These are phyloP conservation scores for Pichia paraexigua DNA, from an alignment of 805 yeast species.

Conservation along the genomic window DNA sequence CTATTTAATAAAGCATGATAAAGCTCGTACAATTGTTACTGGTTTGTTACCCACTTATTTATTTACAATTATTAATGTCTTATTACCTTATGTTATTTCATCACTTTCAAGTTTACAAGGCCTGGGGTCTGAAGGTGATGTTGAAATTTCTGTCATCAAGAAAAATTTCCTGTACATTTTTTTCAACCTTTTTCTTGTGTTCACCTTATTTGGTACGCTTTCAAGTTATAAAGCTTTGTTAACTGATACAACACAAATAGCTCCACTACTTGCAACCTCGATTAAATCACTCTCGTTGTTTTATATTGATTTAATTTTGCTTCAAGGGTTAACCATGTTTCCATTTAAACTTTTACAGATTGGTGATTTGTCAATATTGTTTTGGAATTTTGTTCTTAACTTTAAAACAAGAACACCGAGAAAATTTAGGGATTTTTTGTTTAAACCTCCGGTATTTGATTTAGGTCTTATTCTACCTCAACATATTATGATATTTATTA, in stretches of 20 bases:
- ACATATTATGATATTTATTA: constrained; percentile 50
- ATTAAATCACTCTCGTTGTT: constrained; percentile 45
- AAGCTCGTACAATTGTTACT: constrained; percentile 48
- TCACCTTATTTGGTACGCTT: constrained; percentile 53
- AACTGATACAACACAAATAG: constrained; percentile 52
- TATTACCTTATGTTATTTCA: constrained; percentile 48
- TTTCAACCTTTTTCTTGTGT: constrained; percentile 53
- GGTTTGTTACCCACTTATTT: constrained; percentile 57
- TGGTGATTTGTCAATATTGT: constrained; percentile 43
- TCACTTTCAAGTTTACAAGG: constrained; percentile 46
- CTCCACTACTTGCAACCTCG: constrained; percentile 46
- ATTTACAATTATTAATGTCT: constrained; percentile 45
- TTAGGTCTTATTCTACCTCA: constrained; percentile 57
- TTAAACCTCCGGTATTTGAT: constrained; percentile 51
- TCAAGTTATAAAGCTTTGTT: constrained; percentile 51
- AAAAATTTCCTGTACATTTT: constrained; percentile 55
- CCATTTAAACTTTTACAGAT: constrained; percentile 49
- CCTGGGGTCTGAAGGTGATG: constrained; percentile 47
- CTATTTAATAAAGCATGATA: constrained; percentile 41
- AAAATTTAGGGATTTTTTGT: constrained; percentile 42
- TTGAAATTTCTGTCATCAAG: constrained; percentile 47
- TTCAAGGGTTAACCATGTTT: constrained; percentile 64
- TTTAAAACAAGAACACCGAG: constrained; percentile 39
- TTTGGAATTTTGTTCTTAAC: constrained; percentile 33
- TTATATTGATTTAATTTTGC: constrained; percentile 52